These are phyloP conservation scores for Tetrastigma voinierianum DNA, from an alignment of 164 flowering plant genomes.

Conservation along the genomic window DNA sequence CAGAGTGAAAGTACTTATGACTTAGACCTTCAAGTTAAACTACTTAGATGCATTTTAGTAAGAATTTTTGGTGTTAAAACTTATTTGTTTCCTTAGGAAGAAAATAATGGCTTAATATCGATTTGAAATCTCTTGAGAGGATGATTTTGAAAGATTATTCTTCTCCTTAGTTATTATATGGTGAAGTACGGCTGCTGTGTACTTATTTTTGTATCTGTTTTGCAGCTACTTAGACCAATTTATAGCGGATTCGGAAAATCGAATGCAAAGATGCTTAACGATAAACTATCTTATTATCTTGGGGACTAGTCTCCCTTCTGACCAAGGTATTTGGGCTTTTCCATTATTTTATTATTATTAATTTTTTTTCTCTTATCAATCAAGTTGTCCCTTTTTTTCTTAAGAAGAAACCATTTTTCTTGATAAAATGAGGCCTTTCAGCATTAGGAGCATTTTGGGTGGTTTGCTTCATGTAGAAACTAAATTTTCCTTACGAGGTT, in stretches of 20 bases:
- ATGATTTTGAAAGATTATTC: background rate
- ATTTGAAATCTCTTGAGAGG: background rate
- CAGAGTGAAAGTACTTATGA: background rate
- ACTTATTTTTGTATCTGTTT: conserved; percentile 10
- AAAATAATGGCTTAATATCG: no score
- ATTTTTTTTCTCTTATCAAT: background rate
- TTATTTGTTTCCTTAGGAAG: no score
- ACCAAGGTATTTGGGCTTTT: conserved; percentile 63
- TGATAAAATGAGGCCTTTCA: conserved; percentile 97
- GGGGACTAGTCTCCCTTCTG: conserved; percentile 97
- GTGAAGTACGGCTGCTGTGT: background rate
- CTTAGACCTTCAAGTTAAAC: background rate
- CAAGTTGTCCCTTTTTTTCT: background rate
- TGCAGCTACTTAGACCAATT: conserved; percentile 96
- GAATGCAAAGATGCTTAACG: conserved; percentile 98
- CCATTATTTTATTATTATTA: conserved; percentile 4
- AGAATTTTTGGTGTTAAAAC: no score
- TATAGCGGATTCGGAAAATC: conserved; percentile 95
- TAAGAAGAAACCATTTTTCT: conserved; percentile 2
- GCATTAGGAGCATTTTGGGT: conserved; percentile 99
- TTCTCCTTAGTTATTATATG: background rate
- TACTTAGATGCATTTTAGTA: no score
- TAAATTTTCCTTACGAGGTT: conserved; percentile 95
- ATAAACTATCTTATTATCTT: conserved; percentile 92
- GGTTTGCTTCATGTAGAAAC: conserved; percentile 99